These are phyloP conservation scores for Beauveria pseudobassiana DNA, from an alignment of 2,329 filamentous ascomycete genomes.

Conservation along the genomic window DNA sequence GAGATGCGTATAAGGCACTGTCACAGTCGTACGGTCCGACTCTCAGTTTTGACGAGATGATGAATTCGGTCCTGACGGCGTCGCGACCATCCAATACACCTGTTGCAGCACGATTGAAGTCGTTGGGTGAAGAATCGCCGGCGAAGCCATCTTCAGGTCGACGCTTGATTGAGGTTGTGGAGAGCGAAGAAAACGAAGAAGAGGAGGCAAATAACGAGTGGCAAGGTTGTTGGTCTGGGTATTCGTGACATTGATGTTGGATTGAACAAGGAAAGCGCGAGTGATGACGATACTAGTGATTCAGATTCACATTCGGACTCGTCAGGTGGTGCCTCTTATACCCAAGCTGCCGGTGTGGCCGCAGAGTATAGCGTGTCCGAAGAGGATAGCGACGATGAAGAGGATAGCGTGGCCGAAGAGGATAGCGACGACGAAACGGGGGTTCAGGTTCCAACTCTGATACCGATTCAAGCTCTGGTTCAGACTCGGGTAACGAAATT, in stretches of 20 bases:
- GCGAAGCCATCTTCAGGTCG: neutral
- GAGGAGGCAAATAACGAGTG: neutral
- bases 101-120: neutral
- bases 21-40: constrained; percentile 24
- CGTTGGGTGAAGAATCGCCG: neutral
- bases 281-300: neutral
- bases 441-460: constrained; percentile 10
- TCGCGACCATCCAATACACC: neutral
- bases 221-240: neutral
- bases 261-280: neutral
- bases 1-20: constrained; percentile 31
- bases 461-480: constrained; percentile 23
- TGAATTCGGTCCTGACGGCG: constrained; percentile 21
- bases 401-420: too few relatives aligned
- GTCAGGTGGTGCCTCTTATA: constrained; percentile 2
- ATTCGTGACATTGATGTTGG: neutral
- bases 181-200: neutral
- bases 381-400: neutral
- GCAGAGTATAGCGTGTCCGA: neutral
- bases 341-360: neutral
- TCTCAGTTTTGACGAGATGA: constrained; percentile 26
- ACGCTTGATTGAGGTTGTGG: constrained; percentile 14
- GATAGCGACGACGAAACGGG: neutral
- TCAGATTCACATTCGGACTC: constrained; percentile 6
- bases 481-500: constrained; percentile 17